Conservation (phyloP, 208 protist genomes). For the Tritrichomonas foetus region DNA sequence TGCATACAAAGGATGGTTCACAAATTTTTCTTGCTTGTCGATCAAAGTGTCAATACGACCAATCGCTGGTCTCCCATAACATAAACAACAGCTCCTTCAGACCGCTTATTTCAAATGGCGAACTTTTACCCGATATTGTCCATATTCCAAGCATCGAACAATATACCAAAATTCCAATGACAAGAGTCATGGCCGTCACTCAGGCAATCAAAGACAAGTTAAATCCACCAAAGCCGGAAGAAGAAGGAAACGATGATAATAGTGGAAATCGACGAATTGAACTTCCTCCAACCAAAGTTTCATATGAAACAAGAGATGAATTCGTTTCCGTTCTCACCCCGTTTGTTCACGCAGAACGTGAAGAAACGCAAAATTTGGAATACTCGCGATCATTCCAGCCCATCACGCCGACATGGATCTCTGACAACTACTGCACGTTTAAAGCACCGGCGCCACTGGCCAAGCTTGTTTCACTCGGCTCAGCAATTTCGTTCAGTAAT, state of each 20-base stretch:
- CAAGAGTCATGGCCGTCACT: not conserved
- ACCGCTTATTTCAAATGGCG: not conserved
- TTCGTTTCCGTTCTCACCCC: not conserved
- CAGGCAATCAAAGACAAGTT: not conserved
- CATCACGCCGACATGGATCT: not conserved
- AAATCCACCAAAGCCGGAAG: not conserved
- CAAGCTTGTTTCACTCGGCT: not conserved
- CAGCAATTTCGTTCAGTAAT: not conserved
- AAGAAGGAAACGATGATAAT: not conserved
- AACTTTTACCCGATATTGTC: not conserved
- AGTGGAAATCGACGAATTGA: not conserved
- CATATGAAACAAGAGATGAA: not conserved
- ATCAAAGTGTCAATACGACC: not conserved
- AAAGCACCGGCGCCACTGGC: not conserved
- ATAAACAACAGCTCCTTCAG: not conserved
- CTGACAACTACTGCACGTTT: not conserved
- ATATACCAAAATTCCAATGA: conserved; percentile 4
- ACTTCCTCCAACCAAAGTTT: not conserved
- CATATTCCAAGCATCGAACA: not conserved
- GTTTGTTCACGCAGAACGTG: not conserved
- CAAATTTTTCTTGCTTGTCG: conserved; percentile 3
- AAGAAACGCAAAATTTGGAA: not conserved
- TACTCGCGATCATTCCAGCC: not conserved
- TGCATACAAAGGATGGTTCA: not conserved
- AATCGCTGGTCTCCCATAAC: not conserved